Conservation (phyloP, 768 basidiomycete genomes). For the Collybiopsis luxurians region DNA sequence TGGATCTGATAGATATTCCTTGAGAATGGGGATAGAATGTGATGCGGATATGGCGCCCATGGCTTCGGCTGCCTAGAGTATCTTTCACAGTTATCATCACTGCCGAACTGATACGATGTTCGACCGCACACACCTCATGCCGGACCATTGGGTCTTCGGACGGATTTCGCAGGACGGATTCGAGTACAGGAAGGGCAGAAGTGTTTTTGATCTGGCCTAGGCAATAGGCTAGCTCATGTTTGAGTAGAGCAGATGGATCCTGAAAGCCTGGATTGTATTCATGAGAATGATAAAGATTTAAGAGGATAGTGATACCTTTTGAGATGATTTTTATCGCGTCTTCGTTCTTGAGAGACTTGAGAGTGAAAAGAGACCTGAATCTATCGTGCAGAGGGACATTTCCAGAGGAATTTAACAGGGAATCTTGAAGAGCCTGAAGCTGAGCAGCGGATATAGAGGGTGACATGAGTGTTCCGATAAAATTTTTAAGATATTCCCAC, state of each 20-base stretch:
- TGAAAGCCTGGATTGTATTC: slow-evolving; percentile 56
- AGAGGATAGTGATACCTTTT: slow-evolving; percentile 49
- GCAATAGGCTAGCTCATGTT: slow-evolving; percentile 97
- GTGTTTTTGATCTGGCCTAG: slow-evolving; percentile 84
- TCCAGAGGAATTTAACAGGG: slow-evolving; percentile 75
- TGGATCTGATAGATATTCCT: slow-evolving; percentile 67
- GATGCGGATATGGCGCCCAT: slow-evolving; percentile 88
- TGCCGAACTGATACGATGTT: slow-evolving; percentile 1
- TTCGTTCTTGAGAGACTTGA: slow-evolving; percentile 79
- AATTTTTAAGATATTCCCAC: not conserved
- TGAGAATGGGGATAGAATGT: slow-evolving; percentile 64
- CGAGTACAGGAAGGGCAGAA: slow-evolving; percentile 76
- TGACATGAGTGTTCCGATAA: not conserved
- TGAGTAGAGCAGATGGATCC: slow-evolving; percentile 87
- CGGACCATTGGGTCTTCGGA: slow-evolving; percentile 93
- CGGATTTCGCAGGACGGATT: slow-evolving; percentile 66
- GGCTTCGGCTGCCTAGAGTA: slow-evolving; percentile 88
- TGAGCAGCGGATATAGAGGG: slow-evolving; percentile 35
- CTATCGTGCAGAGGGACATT: slow-evolving; percentile 78
- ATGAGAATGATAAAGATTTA: not conserved
- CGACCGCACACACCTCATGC: slow-evolving; percentile 71
- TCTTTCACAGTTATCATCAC: slow-evolving; percentile 14
- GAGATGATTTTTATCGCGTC: slow-evolving; percentile 84
- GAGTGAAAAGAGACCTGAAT: slow-evolving; percentile 88
- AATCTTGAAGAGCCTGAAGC: slow-evolving; percentile 66